These are phyloP conservation scores for Boletus patriciae DNA, from an alignment of 768 basidiomycete genomes.

Conservation along the genomic window DNA sequence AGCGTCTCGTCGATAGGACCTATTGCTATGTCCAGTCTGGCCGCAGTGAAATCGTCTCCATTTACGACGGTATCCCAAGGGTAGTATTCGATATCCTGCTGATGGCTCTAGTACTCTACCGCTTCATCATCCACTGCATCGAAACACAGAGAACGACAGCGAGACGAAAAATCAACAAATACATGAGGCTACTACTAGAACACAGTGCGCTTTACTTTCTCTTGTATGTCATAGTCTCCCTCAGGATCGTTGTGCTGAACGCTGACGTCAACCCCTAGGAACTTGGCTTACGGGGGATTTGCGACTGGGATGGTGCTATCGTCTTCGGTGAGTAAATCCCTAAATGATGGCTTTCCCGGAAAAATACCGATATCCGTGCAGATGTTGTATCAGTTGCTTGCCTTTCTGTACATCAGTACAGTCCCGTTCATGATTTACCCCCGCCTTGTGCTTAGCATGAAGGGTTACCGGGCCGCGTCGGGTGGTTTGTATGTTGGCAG, in stretches of 20 bases:
- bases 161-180: constrained; percentile 3
- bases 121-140: constrained; percentile 5
- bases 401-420: background rate
- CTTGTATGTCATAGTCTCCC: background rate
- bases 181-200: constrained; percentile 10
- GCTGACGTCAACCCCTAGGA: background rate
- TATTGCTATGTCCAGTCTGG: background rate
- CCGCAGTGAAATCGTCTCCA: background rate
- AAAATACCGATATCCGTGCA: background rate
- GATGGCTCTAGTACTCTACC: constrained; percentile 5
- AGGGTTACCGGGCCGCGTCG: background rate
- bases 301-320: background rate
- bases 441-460: constrained; percentile 9
- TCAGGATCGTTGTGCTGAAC: background rate
- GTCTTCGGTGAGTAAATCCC: background rate
- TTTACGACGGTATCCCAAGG: constrained; percentile 1
- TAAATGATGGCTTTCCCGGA: background rate
- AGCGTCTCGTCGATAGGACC: background rate
- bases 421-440: constrained; percentile 10
- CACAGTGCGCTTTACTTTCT: constrained; percentile 12
- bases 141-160: constrained; percentile 3
- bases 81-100: constrained; percentile 7
- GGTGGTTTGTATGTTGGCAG: background rate
- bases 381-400: background rate
- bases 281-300: background rate